phyloP scores from a whole-genome alignment of 1,284 basidiomycete genomes.

The Blastosporella zonata region DNA sequence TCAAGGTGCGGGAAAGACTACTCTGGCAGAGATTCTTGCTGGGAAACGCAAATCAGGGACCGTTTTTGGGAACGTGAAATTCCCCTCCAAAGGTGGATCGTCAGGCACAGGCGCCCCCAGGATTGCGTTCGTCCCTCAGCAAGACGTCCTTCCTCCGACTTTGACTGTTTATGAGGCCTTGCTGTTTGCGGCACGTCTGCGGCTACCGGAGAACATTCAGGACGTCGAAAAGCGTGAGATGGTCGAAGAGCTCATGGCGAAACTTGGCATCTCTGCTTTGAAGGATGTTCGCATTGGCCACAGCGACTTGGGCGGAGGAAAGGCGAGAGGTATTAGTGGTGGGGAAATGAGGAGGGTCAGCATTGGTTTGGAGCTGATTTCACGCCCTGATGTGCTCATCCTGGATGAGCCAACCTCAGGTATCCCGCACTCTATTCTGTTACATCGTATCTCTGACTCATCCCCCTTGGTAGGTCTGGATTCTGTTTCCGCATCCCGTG shows the following conservation, averaged over 20 bases:
- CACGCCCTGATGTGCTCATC: slow-evolving; percentile 76
- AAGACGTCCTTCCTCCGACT: slow-evolving; percentile 75
- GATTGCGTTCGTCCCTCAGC: slow-evolving; percentile 84
- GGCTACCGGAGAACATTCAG: slow-evolving; percentile 78
- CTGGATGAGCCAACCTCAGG: slow-evolving; percentile 84
- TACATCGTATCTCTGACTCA: neutral
- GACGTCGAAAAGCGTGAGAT: slow-evolving; percentile 64
- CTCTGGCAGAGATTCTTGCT: slow-evolving; percentile 81
- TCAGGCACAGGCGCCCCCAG: slow-evolving; percentile 33
- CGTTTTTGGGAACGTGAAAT: slow-evolving; percentile 63
- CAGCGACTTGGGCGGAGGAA: slow-evolving; percentile 49
- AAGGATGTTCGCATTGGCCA: slow-evolving; percentile 75
- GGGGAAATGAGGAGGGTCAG: slow-evolving; percentile 84
- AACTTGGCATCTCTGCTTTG: slow-evolving; percentile 71
- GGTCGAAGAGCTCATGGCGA: slow-evolving; percentile 67
- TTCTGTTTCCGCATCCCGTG: slow-evolving; percentile 80
- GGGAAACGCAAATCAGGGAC: slow-evolving; percentile 72
- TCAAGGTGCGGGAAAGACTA: slow-evolving; percentile 78
- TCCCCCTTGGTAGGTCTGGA: slow-evolving; percentile 56
- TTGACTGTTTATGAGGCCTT: slow-evolving; percentile 84
- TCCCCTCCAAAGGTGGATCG: slow-evolving; percentile 37
- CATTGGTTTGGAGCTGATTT: slow-evolving; percentile 82
- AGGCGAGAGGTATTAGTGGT: slow-evolving; percentile 79
- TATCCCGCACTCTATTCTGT: slow-evolving; percentile 25
- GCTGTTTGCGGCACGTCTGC: slow-evolving; percentile 79